Conservation (phyloP, 2,329 filamentous ascomycete genomes). For the Penicillium sclerotiorum region DNA sequence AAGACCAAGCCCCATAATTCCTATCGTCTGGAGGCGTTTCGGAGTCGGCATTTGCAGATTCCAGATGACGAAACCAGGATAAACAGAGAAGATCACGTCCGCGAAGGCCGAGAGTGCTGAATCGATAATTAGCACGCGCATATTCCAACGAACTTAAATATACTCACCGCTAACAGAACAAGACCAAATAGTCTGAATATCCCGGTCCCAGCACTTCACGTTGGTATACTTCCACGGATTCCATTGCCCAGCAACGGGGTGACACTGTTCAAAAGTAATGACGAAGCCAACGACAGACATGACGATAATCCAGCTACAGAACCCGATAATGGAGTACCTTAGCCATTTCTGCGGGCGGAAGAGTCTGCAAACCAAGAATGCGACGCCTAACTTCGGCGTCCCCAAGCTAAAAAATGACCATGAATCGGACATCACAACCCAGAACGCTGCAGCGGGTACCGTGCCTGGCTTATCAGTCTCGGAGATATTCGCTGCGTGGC, state of each 20-base stretch:
- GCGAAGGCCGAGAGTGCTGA: not conserved
- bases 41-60: not conserved
- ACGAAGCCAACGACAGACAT: not conserved
- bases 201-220: not conserved
- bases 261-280: not conserved
- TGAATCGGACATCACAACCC: not conserved
- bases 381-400: not conserved
- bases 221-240: slow-evolving; percentile 2
- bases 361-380: not conserved
- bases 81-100: slow-evolving; percentile 1
- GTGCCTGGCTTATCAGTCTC: not conserved
- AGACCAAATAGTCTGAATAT: not conserved
- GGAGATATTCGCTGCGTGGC: not conserved
- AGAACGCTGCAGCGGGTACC: not conserved
- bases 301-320: not conserved
- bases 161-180: not conserved
- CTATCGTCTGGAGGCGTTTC: slow-evolving; percentile 1
- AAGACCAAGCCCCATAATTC: slow-evolving; percentile 1
- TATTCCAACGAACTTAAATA: not conserved
- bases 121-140: not conserved
- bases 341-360: not conserved
- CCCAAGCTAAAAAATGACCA: not conserved
- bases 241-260: slow-evolving; percentile 5
- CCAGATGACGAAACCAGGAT: slow-evolving; percentile 1
- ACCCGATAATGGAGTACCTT: not conserved